phyloP scores from a whole-genome alignment of 192 early-diverging fungal genomes.

The Paraglomus occultum region DNA sequence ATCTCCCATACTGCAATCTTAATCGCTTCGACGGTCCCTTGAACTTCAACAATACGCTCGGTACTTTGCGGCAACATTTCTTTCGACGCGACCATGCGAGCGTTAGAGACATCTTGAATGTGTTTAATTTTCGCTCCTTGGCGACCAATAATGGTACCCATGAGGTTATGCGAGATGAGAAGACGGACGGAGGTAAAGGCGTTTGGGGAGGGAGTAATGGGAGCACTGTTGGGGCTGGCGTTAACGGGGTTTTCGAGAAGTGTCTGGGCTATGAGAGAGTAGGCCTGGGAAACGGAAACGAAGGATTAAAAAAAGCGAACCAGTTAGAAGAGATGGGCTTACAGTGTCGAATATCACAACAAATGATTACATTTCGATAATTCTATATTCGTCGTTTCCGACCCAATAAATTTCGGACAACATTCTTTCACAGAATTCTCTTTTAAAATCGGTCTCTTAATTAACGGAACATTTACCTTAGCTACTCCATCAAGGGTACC shows the following conservation, averaged over 20 bases:
- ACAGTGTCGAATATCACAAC: neutral
- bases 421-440: neutral
- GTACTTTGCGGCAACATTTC: conserved; percentile 92
- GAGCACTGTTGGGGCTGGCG: conserved; percentile 50
- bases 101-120: conserved; percentile 88
- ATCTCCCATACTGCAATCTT: conserved; percentile 82
- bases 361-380: neutral
- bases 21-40: conserved; percentile 82
- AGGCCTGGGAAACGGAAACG: conserved; percentile 57
- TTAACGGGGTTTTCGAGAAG: conserved; percentile 73
- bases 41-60: conserved; percentile 87
- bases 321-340: neutral
- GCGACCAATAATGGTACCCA: conserved; percentile 94
- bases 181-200: conserved; percentile 71
- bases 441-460: neutral
- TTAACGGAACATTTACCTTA: conserved; percentile 45
- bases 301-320: neutral
- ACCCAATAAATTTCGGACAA: no score
- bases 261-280: conserved; percentile 77
- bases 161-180: conserved; percentile 86
- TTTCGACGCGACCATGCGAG: conserved; percentile 83
- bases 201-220: conserved; percentile 46
- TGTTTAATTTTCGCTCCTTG: conserved; percentile 93
- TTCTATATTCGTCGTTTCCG: neutral
- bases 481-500: conserved; percentile 72